A percentile compares a stretch with the other conserved stretches of the same genome.
phyloP scores from a whole-genome alignment of 176 grass and related monocot species.

The Panicum miliaceum region DNA sequence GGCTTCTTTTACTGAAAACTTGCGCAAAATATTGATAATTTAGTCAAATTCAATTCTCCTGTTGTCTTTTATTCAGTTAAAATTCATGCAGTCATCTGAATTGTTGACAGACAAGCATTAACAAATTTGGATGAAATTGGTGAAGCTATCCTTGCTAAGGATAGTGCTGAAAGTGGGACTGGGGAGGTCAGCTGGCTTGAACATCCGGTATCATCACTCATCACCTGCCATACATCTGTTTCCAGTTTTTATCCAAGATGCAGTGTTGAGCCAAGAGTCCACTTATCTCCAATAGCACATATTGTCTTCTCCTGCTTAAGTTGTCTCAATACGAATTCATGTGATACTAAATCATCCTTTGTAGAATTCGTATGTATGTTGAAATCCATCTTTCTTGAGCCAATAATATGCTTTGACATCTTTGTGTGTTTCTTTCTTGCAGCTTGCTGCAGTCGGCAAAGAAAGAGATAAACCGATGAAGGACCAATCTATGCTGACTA shows the following conservation, averaged over 20 bases:
- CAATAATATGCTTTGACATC: conserved; percentile 26
- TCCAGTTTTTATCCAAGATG: background rate
- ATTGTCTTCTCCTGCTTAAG: background rate
- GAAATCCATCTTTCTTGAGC: background rate
- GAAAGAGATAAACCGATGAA: conserved; percentile 71
- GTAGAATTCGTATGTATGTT: conserved; percentile 23
- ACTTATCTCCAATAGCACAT: background rate
- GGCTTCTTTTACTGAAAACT: conserved; percentile 16
- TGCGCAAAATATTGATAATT: background rate
- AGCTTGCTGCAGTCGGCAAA: conserved; percentile 75
- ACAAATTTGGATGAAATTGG: conserved; percentile 65
- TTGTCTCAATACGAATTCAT: background rate
- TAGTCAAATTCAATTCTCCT: background rate
- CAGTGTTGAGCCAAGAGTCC: background rate
- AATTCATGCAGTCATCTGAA: conserved; percentile 40
- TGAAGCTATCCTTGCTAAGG: conserved; percentile 69
- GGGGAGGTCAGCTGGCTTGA: conserved; percentile 63
- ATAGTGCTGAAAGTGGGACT: conserved; percentile 62
- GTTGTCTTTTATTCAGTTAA: conserved; percentile 10
- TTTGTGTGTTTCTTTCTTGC: conserved; percentile 40
- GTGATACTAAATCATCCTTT: conserved; percentile 5
- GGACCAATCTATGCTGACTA: conserved; percentile 43
- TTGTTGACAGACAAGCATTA: conserved; percentile 66
- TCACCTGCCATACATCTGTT: conserved; percentile 11
- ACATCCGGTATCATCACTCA: conserved; percentile 51